These are phyloP conservation scores for Polyporus arcularius DNA, from an alignment of 768 basidiomycete species.

Conservation along the genomic window DNA sequence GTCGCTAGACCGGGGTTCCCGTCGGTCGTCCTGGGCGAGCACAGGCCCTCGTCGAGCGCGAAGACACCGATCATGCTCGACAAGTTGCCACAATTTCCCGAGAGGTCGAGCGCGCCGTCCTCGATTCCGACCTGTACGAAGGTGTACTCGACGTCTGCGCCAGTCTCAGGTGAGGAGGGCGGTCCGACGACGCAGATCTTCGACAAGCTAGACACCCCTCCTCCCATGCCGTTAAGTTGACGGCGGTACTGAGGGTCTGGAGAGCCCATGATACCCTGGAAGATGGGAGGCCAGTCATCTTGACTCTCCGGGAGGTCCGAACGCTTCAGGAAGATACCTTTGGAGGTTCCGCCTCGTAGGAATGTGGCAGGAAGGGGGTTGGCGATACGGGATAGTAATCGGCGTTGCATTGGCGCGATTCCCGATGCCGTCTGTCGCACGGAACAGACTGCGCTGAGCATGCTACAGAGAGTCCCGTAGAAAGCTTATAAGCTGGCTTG, in stretches of 20 bases:
- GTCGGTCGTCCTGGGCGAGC: constrained; percentile 26
- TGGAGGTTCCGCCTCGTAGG: constrained; percentile 75
- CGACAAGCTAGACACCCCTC: constrained; percentile 72
- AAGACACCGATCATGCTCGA: constrained; percentile 74
- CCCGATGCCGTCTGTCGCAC: neutral
- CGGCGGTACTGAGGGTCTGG: constrained; percentile 68
- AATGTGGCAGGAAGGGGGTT: constrained; percentile 47
- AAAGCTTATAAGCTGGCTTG: too few species aligned
- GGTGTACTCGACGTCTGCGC: constrained; percentile 68
- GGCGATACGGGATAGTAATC: constrained; percentile 1
- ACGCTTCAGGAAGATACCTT: constrained; percentile 68
- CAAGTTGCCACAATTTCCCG: constrained; percentile 78
- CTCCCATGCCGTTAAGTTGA: constrained; percentile 83
- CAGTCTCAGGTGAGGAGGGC: constrained; percentile 45
- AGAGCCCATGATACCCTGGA: constrained; percentile 79
- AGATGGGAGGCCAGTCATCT: constrained; percentile 58
- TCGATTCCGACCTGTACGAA: constrained; percentile 60
- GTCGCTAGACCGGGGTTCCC: constrained; percentile 34
- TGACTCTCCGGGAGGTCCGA: constrained; percentile 51
- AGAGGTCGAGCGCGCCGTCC: constrained; percentile 61
- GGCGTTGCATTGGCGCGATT: neutral
- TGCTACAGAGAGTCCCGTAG: neutral
- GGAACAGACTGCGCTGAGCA: neutral
- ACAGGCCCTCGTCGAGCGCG: constrained; percentile 67
- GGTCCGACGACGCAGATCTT: constrained; percentile 69